Evolutionary conservation across 495 filamentous ascomycete species (phyloP).

Genomic region (Penicillium crystallinum): DNA sequence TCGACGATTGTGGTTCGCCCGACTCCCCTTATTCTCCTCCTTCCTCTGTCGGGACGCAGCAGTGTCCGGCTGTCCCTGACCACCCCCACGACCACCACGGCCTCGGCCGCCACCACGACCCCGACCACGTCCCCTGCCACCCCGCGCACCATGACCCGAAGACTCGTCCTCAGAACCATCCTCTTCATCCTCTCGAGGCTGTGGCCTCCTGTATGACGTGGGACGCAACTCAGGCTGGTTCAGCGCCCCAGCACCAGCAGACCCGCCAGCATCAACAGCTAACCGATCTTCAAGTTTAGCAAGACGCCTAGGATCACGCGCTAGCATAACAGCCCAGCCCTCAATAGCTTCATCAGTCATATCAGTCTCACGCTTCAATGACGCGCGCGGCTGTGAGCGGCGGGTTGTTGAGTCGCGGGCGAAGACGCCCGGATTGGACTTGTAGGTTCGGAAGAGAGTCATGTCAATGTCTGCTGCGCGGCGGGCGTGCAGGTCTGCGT

Average conservation of each 20-base stretch:
- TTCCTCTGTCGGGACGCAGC: slow-evolving; percentile 63
- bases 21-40: slow-evolving; percentile 69
- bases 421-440: slow-evolving; percentile 57
- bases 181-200: slow-evolving; percentile 27
- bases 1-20: slow-evolving; percentile 74
- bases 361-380: slow-evolving; percentile 69
- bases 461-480: slow-evolving; percentile 33
- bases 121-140: slow-evolving; percentile 44
- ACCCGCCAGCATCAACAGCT: slow-evolving; percentile 49
- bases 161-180: slow-evolving; percentile 23
- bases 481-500: slow-evolving; percentile 25
- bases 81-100: slow-evolving; percentile 51
- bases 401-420: slow-evolving; percentile 63
- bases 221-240: slow-evolving; percentile 54
- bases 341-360: slow-evolving; percentile 95
- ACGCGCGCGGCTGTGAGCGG: slow-evolving; percentile 51
- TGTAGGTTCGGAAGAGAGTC: slow-evolving; percentile 63
- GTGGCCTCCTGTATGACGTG: slow-evolving; percentile 51
- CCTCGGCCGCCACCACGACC: slow-evolving; percentile 47
- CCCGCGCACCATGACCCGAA: slow-evolving; percentile 43
- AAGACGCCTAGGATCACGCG: slow-evolving; percentile 60
- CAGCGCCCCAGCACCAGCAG: slow-evolving; percentile 17
- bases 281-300: slow-evolving; percentile 62
- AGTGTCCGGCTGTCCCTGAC: slow-evolving; percentile 48
- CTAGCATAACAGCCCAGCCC: slow-evolving; percentile 85